A percentile compares a stretch with the other conserved stretches of the same genome.
phyloP scores from a whole-genome alignment of 768 basidiomycete genomes.

The Gyrodon lividus region DNA sequence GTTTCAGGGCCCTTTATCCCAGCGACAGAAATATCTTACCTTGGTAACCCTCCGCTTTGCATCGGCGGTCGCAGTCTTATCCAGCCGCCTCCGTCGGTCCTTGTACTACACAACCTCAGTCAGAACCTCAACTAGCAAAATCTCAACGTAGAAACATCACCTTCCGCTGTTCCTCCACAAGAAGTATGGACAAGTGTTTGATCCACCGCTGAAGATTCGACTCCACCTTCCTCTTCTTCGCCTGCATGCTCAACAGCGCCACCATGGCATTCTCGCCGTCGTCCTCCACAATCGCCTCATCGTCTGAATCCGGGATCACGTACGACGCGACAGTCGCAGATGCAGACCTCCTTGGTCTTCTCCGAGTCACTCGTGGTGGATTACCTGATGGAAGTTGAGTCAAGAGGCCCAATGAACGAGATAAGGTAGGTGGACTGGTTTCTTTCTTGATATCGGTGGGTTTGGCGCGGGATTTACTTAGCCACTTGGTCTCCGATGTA shows the following conservation, averaged over 20 bases:
- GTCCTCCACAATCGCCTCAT: conserved; percentile 51
- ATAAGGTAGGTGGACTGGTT: conserved; percentile 29
- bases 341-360: conserved; percentile 60
- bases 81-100: conserved; percentile 56
- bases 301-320: conserved; percentile 67
- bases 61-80: conserved; percentile 43
- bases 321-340: conserved; percentile 57
- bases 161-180: conserved; percentile 70
- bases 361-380: conserved; percentile 35
- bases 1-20: background rate
- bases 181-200: conserved; percentile 56
- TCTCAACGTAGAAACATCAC: conserved; percentile 32
- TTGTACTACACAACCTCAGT: conserved; percentile 45
- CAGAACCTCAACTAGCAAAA: conserved; percentile 8
- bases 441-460: conserved; percentile 43
- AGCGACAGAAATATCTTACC: conserved; percentile 38
- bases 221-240: conserved; percentile 40
- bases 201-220: conserved; percentile 64
- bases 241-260: conserved; percentile 28
- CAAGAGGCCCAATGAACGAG: conserved; percentile 24
- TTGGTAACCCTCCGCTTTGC: conserved; percentile 54
- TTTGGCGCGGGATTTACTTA: conserved; percentile 26
- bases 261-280: conserved; percentile 35
- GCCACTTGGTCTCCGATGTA: conserved; percentile 21
- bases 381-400: conserved; percentile 13